Evolutionary conservation across 140 eudicot genomes (phyloP), one percentile per base, ranked within the genome.

Genomic region (Senecio squalidus): DNA sequence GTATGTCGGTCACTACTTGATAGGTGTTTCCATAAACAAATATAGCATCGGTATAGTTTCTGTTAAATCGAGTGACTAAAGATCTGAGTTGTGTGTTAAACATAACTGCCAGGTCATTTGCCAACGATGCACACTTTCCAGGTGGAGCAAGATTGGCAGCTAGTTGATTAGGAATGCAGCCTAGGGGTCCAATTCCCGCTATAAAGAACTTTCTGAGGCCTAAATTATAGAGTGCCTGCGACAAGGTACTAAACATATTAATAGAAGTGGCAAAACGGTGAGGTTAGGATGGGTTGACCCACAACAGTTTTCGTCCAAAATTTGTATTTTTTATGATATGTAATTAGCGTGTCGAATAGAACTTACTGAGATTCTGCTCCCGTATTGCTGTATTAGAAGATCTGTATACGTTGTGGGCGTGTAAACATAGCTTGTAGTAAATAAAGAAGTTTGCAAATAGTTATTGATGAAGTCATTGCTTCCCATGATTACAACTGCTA

Each of bases 381-480:
- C 72, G 66, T 82, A 89, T 62, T 51, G 93, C 62, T 79, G 78
- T 68, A 89, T 76, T 31, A 89, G 84, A 54, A 89, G 86, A 38
- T 73, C 75, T 34, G 92, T 82, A 41, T 71, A 89, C 25, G 73
- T 70, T 50, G 74, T 46, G 31, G 97, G 92, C 20, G 66, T 73
- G 74, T 89, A 84, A 10, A 53, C 62, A 74, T 31, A 65, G 75
- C 97, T 77, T 4, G 92, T 44, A 17, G 76, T 50, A 52, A 84
- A 89, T 13, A 77, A 34, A 25, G 75, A 50, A 34, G 95, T 81
- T 64, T 79, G 5, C 15, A 89, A 76, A 50, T 89, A 89, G 71
- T 89, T 89, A 63, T 84, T 89, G 65, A 89, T 73, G 88, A 84
- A 89, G 74, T 89, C 97, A 34, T 89, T 89, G 80, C 92, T 84